Evolutionary conservation across 305 asterid species (phyloP).

Genomic region (Salvia sclarea): DNA sequence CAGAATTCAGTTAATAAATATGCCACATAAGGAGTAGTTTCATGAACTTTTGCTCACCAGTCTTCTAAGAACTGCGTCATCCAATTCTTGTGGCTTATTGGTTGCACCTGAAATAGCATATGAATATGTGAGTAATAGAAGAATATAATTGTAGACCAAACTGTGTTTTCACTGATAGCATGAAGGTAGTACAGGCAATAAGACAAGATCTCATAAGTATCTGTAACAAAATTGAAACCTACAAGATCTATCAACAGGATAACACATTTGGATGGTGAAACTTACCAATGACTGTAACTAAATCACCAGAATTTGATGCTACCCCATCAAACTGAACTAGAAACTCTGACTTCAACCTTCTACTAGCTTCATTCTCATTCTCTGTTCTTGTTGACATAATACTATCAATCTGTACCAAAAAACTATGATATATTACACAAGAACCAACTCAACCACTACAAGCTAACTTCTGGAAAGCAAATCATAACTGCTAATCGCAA

Average conservation of each 20-base stretch:
- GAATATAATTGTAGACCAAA: background rate
- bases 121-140: slow-evolving; percentile 28
- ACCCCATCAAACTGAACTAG: slow-evolving; percentile 98
- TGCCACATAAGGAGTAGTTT: slow-evolving; percentile 17
- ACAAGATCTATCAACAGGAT: slow-evolving; percentile 25
- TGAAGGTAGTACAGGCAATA: slow-evolving; percentile 2
- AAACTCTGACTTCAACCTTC: slow-evolving; percentile 97
- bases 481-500: background rate
- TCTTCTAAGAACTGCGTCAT: slow-evolving; percentile 98
- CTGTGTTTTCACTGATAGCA: background rate
- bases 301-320: slow-evolving; percentile 76
- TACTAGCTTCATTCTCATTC: slow-evolving; percentile 94
- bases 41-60: slow-evolving; percentile 64
- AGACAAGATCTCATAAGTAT: slow-evolving; percentile 15
- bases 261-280: slow-evolving; percentile 21
- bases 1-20: slow-evolving; percentile 25
- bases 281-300: slow-evolving; percentile 91
- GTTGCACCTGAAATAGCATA: slow-evolving; percentile 83
- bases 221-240: background rate
- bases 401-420: slow-evolving; percentile 80
- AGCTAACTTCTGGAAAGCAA: slow-evolving; percentile 17
- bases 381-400: slow-evolving; percentile 95
- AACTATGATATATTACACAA: slow-evolving; percentile 18
- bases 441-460: slow-evolving; percentile 25
- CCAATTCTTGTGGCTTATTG: slow-evolving; percentile 98